phyloP scores from a whole-genome alignment of 139 green algal species.

The Closterium sp. region DNA sequence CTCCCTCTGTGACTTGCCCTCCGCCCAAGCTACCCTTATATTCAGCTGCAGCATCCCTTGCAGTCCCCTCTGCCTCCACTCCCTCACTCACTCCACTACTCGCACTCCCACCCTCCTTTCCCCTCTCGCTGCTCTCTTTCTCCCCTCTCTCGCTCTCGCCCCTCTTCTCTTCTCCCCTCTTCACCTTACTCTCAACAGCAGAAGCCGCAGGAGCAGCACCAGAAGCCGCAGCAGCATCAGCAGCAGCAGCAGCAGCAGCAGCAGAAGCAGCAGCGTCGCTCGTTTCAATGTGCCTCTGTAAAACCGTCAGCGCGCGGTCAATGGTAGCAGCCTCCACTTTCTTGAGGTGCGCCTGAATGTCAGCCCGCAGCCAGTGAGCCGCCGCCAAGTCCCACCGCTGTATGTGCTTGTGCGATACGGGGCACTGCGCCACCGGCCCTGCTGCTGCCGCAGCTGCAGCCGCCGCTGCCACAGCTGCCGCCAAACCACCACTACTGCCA shows the following conservation, averaged over 20 bases:
- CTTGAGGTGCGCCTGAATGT: neutral
- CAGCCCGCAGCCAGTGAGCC: neutral
- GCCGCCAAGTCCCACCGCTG: neutral
- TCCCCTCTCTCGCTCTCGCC: too few species aligned
- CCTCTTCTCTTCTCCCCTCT: too few species aligned
- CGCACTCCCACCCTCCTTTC: too few species aligned
- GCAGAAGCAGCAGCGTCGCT: neutral
- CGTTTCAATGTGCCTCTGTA: neutral
- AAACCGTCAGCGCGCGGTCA: neutral
- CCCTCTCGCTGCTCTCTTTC: too few species aligned
- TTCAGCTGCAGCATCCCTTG: too few species aligned
- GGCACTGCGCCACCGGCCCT: neutral
- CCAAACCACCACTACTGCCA: neutral
- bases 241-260: neutral
- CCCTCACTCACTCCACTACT: too few species aligned
- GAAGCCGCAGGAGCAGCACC: neutral
- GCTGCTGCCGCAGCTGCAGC: neutral
- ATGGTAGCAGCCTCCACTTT: neutral
- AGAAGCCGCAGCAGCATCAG: neutral
- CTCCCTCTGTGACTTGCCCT: too few species aligned
- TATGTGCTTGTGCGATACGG: neutral
- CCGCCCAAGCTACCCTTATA: too few species aligned
- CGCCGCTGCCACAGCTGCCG: too few species aligned
- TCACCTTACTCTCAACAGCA: too few species aligned
- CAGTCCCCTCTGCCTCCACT: too few species aligned